These are phyloP conservation scores for Sicyos edulis DNA, from an alignment of 306 rosid genomes.

Conservation along the genomic window DNA sequence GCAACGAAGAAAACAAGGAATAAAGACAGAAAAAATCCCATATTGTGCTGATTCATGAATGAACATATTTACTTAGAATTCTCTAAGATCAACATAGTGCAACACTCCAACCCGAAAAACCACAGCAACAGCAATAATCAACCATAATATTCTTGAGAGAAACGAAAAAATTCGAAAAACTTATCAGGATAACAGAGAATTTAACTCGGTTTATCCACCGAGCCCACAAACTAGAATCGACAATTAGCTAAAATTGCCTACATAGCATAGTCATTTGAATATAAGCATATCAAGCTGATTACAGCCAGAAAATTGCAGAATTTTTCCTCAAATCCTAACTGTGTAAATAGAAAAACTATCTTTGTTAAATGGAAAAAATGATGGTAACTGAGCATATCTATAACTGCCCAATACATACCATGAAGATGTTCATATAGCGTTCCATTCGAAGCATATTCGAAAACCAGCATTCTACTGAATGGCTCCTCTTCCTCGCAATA, in stretches of 20 bases:
- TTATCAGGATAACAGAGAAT: background rate
- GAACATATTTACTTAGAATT: background rate
- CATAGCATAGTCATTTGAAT: background rate
- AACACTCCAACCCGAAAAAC: background rate
- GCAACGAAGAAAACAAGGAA: background rate
- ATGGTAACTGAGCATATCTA: background rate
- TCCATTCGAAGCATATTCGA: conserved; percentile 93
- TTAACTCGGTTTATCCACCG: background rate
- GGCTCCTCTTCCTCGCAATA: conserved; percentile 82
- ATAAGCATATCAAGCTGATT: background rate
- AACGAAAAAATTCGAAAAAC: background rate
- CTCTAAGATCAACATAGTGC: background rate
- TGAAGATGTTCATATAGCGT: conserved; percentile 92
- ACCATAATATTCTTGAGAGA: background rate
- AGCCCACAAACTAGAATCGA: background rate
- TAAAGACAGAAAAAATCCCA: background rate
- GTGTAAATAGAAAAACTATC: background rate
- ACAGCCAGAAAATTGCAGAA: background rate
- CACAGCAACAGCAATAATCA: background rate
- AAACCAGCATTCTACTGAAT: conserved; percentile 89
- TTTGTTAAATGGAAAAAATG: background rate
- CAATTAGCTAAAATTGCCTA: background rate
- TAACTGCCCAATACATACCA: conserved; percentile 42
- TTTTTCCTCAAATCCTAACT: background rate
- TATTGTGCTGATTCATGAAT: background rate